Percentiles rank a stretch among this genome's conserved stretches.
phyloP scores from a whole-genome alignment of 805 yeast species.

The Starmerella riodocensis region DNA sequence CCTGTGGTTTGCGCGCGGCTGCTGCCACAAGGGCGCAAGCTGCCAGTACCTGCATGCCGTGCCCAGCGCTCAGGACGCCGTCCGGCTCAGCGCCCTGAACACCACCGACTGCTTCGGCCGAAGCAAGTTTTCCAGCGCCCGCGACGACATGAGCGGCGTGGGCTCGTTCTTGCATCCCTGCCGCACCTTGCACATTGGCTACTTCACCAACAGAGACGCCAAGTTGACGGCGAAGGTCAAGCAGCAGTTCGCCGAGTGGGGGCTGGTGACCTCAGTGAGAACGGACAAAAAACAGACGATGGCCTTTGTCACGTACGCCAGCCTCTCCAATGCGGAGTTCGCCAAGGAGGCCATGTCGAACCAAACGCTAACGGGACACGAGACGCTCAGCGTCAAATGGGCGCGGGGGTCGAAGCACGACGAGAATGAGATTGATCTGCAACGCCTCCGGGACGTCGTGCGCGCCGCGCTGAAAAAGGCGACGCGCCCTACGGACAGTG shows the following conservation, averaged over 20 bases:
- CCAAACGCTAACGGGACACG: constrained; percentile 58
- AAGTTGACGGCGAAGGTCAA: constrained; percentile 32
- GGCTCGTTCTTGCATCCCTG: constrained; percentile 66
- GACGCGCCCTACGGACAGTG: too few species aligned
- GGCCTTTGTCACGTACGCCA: constrained; percentile 62
- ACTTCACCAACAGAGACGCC: constrained; percentile 31
- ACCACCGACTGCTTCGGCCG: constrained; percentile 87
- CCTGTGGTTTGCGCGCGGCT: constrained; percentile 76
- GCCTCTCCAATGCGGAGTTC: constrained; percentile 74
- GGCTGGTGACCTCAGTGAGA: constrained; percentile 54
- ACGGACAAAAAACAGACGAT: constrained; percentile 50
- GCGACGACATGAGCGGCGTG: constrained; percentile 91
- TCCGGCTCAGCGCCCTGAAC: constrained; percentile 31
- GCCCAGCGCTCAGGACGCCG: constrained; percentile 47
- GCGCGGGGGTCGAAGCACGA: constrained; percentile 31
- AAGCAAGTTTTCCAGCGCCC: constrained; percentile 63
- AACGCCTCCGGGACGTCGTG: constrained; percentile 7
- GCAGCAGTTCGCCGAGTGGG: constrained; percentile 57
- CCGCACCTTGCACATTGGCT: constrained; percentile 62
- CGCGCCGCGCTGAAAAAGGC: neutral
- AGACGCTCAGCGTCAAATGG: constrained; percentile 65
- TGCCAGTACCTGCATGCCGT: constrained; percentile 70
- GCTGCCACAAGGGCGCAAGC: constrained; percentile 63
- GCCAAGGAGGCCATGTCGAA: constrained; percentile 90
- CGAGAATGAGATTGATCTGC: neutral